Conservation (phyloP, 345 rosid species). For the rapeseed (Brassica napus) region Da-Ae NC_063448.1:56146501-56147000, state of each 20-base stretch:
- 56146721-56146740: conserved; percentile 83
- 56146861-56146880: not conserved
- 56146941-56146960: conserved; percentile 85
- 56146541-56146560: not conserved
- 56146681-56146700: conserved; percentile 1
- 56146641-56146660: not conserved
- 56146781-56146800: conserved; percentile 91
- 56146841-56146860: not conserved
- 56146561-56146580: not conserved
- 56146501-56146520: not conserved
- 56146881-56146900: conserved; percentile 10
- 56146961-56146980: conserved; percentile 71
- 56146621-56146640: not conserved
- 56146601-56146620: not conserved
- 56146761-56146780: conserved; percentile 82
- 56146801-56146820: conserved; percentile 85
- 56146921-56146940: conserved; percentile 93
- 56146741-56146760: conserved; percentile 76
- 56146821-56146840: conserved; percentile 93
- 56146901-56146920: conserved; percentile 35
- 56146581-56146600: not conserved
- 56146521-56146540: conserved; percentile 6
- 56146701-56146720: conserved; percentile 73
- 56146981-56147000: conserved; percentile 92
- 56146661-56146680: not conserved